phyloP scores from a whole-genome alignment of 208 protist genomes.

The Trypanosoma boissoni region DNA sequence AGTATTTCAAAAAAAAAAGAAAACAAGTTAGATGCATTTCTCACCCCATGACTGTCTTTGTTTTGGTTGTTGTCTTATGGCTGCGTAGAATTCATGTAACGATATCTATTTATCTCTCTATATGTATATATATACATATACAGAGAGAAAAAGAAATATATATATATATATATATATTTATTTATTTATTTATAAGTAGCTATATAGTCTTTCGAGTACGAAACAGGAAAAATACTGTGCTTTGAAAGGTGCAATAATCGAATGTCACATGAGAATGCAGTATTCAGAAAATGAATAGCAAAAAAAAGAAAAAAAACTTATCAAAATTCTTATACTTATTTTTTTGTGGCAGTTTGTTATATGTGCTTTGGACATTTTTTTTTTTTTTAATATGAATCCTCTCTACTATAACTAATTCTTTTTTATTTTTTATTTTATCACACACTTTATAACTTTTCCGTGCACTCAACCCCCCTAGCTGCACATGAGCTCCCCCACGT shows the following conservation, averaged over 20 bases:
- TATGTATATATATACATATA: no score
- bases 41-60: no score
- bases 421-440: constrained; percentile 1
- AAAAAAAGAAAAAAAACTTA: constrained; percentile 16
- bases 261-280: not conserved
- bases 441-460: no score
- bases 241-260: constrained; percentile 1
- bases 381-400: no score
- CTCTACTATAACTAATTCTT: no score
- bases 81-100: no score
- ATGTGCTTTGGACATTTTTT: no score
- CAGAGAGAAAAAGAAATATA: no score
- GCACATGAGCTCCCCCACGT: constrained; percentile 44
- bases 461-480: no score
- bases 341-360: constrained; percentile 4
- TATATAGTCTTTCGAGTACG: no score
- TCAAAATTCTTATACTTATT: not conserved
- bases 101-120: constrained; percentile 15
- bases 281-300: constrained; percentile 4
- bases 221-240: not conserved
- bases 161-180: not conserved
- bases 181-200: not conserved
- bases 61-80: not conserved
- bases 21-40: no score
- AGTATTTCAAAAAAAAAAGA: no score